Base-by-base conservation (phyloP, 441 rosid genomes). In the Euphorbia schlechtendalii region DNA sequence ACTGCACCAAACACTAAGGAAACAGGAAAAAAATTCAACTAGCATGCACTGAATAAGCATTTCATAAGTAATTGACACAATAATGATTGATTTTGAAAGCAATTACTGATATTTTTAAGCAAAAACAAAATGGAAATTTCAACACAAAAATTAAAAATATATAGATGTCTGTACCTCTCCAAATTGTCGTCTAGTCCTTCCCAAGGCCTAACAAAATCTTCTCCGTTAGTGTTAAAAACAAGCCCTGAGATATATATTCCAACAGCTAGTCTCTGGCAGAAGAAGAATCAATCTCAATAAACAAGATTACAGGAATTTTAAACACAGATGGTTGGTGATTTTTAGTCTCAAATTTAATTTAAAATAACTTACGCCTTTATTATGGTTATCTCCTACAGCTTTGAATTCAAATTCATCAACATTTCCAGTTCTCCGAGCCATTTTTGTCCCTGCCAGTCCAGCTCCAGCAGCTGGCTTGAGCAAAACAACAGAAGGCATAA, bases 401-500 rank as follows among this genome's bases (percentile, higher is more conserved):
- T 81, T 83, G 74, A 90, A 88, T 68, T 90, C 96, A 54, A 93
- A 93, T 71, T 87, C 99, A 73, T 90, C 89, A 68, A 93, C 75
- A 67, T 80, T 83, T 68, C 99, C 96, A 25, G 67, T 86, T 79
- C 97, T 85, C 83, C 91, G 83, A 62, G 99, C 96, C 96, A 90
- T 90, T 82, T 93, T 93, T 71, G 83, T 76, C 69, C 99, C 99
- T 1, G 96, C 82, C 76, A 87, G 96, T 78, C 99, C 97, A 71
- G 96, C 99, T 77, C 99, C 99, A 75, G 97, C 97, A 77, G 91
- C 99, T 93, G 85, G 69, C 40, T 70, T 66, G 63, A 68, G 66
- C 21, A 64, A 63, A 58, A 53, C 14, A 38, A 28, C 65, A 62
- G 40, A 2, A 59, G 43, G 22, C 46, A 36, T 38, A 58, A 51